Evolutionary conservation across 495 filamentous ascomycete species (phyloP).

Genomic region (Schizothecium vesticola): DNA sequence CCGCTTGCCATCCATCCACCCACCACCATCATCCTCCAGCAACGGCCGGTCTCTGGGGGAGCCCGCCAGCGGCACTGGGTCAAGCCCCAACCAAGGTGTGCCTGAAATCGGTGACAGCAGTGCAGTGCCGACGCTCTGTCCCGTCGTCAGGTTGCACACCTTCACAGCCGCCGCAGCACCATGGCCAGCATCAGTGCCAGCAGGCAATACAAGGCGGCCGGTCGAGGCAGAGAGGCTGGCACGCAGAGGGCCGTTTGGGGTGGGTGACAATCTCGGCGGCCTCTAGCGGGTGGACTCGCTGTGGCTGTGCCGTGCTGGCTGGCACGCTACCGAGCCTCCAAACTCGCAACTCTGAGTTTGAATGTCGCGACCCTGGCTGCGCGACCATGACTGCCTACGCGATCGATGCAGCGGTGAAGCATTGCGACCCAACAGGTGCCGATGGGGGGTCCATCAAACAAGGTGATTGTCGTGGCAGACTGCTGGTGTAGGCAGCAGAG

Average conservation of each 20-base stretch:
- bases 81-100: background rate
- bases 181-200: background rate
- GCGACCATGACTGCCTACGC: background rate
- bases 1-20: background rate
- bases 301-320: background rate
- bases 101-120: background rate
- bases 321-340: background rate
- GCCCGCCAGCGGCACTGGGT: background rate
- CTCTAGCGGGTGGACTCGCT: background rate
- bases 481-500: background rate
- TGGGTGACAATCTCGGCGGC: conserved; percentile 1
- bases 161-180: background rate
- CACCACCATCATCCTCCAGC: background rate
- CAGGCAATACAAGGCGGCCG: background rate
- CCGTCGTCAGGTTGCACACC: background rate
- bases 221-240: conserved; percentile 4
- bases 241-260: background rate
- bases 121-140: background rate
- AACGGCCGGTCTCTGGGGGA: background rate
- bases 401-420: background rate
- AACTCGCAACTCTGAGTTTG: conserved; percentile 5
- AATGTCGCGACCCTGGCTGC: background rate
- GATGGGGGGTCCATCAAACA: background rate
- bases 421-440: background rate
- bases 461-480: background rate